A percentile compares a stretch with the other conserved stretches of the same genome.
These are phyloP conservation scores for Candida pseudofarinosa DNA, from an alignment of 805 yeast genomes.

Conservation along the genomic window DNA sequence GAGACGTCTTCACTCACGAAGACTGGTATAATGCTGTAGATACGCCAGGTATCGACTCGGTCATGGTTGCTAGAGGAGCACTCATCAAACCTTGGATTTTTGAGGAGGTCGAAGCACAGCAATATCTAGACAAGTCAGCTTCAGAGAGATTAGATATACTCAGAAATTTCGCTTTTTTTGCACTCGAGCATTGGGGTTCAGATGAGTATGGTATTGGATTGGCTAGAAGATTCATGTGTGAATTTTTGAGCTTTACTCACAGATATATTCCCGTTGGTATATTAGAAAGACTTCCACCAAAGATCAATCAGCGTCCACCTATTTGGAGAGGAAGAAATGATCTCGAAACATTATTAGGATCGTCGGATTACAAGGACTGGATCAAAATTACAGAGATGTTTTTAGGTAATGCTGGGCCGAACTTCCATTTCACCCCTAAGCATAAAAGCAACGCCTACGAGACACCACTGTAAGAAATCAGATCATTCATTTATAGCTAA, in stretches of 20 bases:
- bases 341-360: conserved; percentile 82
- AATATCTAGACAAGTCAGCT: conserved; percentile 87
- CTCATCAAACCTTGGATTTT: conserved; percentile 98
- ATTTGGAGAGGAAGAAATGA: conserved; percentile 91
- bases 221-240: conserved; percentile 89
- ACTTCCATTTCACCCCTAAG: conserved; percentile 82
- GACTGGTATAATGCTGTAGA: conserved; percentile 79
- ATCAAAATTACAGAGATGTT: conserved; percentile 93
- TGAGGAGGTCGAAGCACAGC: conserved; percentile 88
- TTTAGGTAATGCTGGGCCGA: conserved; percentile 76
- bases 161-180: conserved; percentile 66
- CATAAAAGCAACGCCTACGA: conserved; percentile 87
- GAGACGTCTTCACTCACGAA: conserved; percentile 81
- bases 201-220: conserved; percentile 90
- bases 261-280: conserved; percentile 94
- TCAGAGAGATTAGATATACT: conserved; percentile 80
- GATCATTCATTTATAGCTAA: not conserved
- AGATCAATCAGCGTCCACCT: conserved; percentile 90
- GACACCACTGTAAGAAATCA: not conserved
- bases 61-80: conserved; percentile 98
- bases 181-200: conserved; percentile 96
- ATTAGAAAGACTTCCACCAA: conserved; percentile 82
- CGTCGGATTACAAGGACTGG: conserved; percentile 89
- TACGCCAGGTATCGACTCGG: conserved; percentile 76
- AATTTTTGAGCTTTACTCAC: conserved; percentile 89